Evolutionary conservation across 1,139 yeast genomes (phyloP), one percentile per base, ranked within the genome.

Genomic region (Taphrina flavorubra): DNA sequence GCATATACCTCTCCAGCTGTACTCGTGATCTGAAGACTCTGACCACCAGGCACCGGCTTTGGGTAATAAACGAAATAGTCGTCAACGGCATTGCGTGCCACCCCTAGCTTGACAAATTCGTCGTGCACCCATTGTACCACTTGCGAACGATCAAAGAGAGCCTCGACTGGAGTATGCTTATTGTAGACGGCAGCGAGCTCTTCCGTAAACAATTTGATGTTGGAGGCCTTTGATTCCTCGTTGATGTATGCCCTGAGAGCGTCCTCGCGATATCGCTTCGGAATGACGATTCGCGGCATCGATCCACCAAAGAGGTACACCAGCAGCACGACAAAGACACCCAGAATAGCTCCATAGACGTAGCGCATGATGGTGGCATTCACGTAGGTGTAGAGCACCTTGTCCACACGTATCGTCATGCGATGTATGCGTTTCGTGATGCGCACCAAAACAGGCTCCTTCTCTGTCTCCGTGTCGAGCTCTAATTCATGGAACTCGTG

Each of bases 231-330:
- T n/a, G 53, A 42, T 20, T 63, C 61, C 25, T 63, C 51, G 16
- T 63, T 53, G 46, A 63, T 53, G 37, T 63, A 63, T 16, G 42
- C 56, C 42, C 67, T 55, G 53, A 63, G 16, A 14, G 61, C 51
- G 20, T 47, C 67, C 46, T 63, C 67, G 14, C 53, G 34, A 18
- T 55, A 63, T 16, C 57, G 67, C 34, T 63, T 63, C 46, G 61
- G 47, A 13, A 39, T 42, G 3, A 34, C 46, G 18, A 63, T 8
- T 25, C 51, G 31, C 6, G 67, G 67, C 25, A 63, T 42, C 13
- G 67, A 63, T 16, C 67, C 61, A n/a, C 67, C 67, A 55, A 63
- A 63, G 34, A 63, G 31, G 47, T 53, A 63, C 42, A 63, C 46
- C 37, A 53, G 25, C n/a, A 42, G 37, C 16, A 63, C 55, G n/a